Conservation (phyloP, 106 monocot genomes). For the Acanthochlamys bracteata region DNA sequence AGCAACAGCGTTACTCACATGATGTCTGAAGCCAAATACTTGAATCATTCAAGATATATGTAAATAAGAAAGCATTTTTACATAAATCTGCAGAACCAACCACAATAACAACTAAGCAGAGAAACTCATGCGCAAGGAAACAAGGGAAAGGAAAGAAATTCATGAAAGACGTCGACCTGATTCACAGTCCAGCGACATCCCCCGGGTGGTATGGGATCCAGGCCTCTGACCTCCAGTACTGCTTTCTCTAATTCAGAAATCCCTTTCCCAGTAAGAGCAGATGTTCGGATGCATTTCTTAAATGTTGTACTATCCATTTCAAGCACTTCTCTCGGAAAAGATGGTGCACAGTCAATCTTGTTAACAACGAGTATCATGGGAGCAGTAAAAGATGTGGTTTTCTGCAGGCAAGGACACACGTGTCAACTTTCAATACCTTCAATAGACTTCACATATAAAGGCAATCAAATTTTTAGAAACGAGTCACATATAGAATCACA, state of each 20-base stretch:
- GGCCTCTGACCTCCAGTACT: slow-evolving; percentile 59
- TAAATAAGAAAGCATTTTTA: no score
- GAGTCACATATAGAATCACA: no score
- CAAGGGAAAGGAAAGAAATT: slow-evolving; percentile 1
- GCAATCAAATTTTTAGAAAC: no score
- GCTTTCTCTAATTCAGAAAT: slow-evolving; percentile 71
- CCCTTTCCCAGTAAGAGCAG: slow-evolving; percentile 80
- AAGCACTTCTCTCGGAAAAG: slow-evolving; percentile 19
- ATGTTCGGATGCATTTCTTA: slow-evolving; percentile 48
- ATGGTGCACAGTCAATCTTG: slow-evolving; percentile 74
- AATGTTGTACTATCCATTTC: slow-evolving; percentile 21
- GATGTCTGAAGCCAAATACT: no score
- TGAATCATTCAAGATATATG: no score
- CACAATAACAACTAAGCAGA: neutral
- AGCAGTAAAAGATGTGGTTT: slow-evolving; percentile 17
- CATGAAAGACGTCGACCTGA: slow-evolving; percentile 38
- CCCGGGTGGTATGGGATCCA: slow-evolving; percentile 42
- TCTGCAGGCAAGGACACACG: slow-evolving; percentile 21
- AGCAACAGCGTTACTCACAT: no score
- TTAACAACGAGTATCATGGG: slow-evolving; percentile 84
- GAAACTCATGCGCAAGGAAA: neutral
- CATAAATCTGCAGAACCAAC: no score
- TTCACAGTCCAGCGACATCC: slow-evolving; percentile 85
- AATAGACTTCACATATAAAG: neutral
- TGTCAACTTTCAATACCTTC: neutral